These are phyloP conservation scores for Trichoderma gamsii DNA, from an alignment of 495 filamentous ascomycete species.

Conservation along the genomic window DNA sequence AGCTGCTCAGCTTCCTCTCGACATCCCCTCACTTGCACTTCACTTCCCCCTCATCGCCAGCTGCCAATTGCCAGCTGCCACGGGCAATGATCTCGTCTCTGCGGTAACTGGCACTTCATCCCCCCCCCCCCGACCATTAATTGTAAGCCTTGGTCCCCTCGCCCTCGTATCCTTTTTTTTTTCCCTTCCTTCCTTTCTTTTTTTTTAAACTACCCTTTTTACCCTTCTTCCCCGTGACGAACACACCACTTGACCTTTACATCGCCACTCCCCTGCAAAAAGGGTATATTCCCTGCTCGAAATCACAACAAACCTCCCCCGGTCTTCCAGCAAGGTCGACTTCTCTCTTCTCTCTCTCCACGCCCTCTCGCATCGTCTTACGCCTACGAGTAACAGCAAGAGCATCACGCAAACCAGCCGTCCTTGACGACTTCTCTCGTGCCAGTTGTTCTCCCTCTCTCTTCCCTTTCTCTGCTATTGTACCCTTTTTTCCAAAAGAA, in stretches of 20 bases:
- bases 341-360: too few relatives aligned
- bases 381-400: too few relatives aligned
- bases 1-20: neutral
- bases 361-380: too few relatives aligned
- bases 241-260: slow-evolving; percentile 5
- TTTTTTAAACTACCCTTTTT: too few relatives aligned
- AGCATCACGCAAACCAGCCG: neutral
- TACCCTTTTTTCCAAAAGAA: neutral
- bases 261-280: neutral
- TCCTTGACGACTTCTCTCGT: neutral
- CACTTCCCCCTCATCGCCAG: slow-evolving; percentile 6
- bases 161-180: slow-evolving; percentile 7
- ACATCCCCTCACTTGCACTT: neutral
- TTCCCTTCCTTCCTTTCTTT: neutral
- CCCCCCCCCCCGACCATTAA: neutral
- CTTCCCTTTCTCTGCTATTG: too few relatives aligned
- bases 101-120: neutral
- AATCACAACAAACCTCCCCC: neutral
- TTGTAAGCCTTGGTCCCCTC: slow-evolving; percentile 1
- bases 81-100: slow-evolving; percentile 8
- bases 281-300: neutral
- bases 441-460: neutral
- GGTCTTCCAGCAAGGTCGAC: neutral
- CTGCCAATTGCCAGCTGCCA: slow-evolving; percentile 13
- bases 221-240: neutral